phyloP scores from a whole-genome alignment of 1,139 yeast species.

The Taphrina communis region DNA sequence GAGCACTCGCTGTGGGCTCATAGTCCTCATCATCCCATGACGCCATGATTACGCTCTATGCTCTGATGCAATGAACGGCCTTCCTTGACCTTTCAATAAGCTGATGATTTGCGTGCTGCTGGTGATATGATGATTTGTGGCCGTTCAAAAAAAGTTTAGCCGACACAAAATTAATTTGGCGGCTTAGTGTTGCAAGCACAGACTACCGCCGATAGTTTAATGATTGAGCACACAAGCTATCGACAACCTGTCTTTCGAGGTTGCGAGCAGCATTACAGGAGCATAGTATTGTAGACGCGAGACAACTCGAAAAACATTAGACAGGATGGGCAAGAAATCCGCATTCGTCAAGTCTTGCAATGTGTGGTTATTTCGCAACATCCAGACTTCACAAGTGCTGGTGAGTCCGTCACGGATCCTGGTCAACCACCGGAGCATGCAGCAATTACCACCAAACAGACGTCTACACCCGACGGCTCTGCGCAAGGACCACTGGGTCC shows the following conservation, averaged over 20 bases:
- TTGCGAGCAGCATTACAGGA: not conserved
- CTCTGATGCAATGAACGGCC: not conserved
- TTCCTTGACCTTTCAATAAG: not conserved
- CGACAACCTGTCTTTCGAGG: too few relatives aligned
- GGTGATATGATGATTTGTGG: slow-evolving; percentile 8
- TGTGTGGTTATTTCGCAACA: slow-evolving; percentile 28
- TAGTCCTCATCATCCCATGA: slow-evolving; percentile 40
- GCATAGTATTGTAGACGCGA: not conserved
- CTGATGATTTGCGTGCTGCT: not conserved
- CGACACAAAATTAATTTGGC: not conserved
- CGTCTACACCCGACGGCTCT: slow-evolving; percentile 31
- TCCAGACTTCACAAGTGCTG: slow-evolving; percentile 29
- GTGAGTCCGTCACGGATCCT: slow-evolving; percentile 20
- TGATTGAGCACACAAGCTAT: too few relatives aligned
- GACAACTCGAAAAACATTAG: not conserved
- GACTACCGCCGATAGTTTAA: too few relatives aligned
- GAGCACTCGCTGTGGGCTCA: slow-evolving; percentile 12
- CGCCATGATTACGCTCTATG: slow-evolving; percentile 16
- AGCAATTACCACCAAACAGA: slow-evolving; percentile 38
- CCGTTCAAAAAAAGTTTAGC: slow-evolving; percentile 14
- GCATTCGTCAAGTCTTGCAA: slow-evolving; percentile 18
- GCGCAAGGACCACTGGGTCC: slow-evolving; percentile 38
- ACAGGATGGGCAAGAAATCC: slow-evolving; percentile 9
- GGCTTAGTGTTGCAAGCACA: too few relatives aligned
- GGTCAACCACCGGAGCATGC: slow-evolving; percentile 13